Conservation (phyloP, 129 eudicot genomes). For the Logfia minima region DNA sequence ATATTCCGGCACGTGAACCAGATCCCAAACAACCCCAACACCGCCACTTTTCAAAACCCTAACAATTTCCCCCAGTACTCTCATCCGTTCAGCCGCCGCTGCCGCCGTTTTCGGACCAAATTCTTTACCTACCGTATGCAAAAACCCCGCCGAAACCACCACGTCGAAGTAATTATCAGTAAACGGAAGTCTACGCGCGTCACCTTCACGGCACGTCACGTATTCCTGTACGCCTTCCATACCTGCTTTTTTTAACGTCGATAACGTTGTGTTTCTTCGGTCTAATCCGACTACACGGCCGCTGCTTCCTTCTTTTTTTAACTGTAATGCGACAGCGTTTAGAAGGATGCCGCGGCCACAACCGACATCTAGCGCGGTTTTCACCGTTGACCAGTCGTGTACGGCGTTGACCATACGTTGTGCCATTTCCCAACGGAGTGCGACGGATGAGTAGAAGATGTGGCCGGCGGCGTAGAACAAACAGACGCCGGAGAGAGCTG, state of each 20-base stretch:
- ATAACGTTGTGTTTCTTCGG: conserved; percentile 41
- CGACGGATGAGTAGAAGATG: conserved; percentile 73
- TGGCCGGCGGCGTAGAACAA: conserved; percentile 71
- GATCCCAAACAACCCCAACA: conserved; percentile 91
- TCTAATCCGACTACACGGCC: conserved; percentile 80
- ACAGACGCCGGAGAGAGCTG: conserved; percentile 73
- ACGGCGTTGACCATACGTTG: conserved; percentile 65
- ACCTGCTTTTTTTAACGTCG: conserved; percentile 64
- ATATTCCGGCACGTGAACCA: conserved; percentile 81
- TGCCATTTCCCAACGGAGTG: conserved; percentile 74
- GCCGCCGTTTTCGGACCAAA: conserved; percentile 76
- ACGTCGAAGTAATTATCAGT: conserved; percentile 82
- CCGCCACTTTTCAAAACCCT: conserved; percentile 82
- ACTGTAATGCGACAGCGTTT: conserved; percentile 79
- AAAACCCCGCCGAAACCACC: conserved; percentile 80
- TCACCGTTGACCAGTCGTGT: conserved; percentile 60
- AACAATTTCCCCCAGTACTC: conserved; percentile 80
- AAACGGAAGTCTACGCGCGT: conserved; percentile 74
- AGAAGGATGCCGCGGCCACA: conserved; percentile 88
- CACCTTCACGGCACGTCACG: conserved; percentile 85
- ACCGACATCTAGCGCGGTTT: conserved; percentile 68
- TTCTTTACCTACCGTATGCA: conserved; percentile 85
- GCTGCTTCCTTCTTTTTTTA: conserved; percentile 76
- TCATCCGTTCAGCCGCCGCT: conserved; percentile 85
- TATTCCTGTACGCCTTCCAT: conserved; percentile 86